Evolutionary conservation across 352 stramenopile genomes (phyloP), one percentile per base, ranked within the genome.

Genomic region (Globisporangium okanoganense): DNA sequence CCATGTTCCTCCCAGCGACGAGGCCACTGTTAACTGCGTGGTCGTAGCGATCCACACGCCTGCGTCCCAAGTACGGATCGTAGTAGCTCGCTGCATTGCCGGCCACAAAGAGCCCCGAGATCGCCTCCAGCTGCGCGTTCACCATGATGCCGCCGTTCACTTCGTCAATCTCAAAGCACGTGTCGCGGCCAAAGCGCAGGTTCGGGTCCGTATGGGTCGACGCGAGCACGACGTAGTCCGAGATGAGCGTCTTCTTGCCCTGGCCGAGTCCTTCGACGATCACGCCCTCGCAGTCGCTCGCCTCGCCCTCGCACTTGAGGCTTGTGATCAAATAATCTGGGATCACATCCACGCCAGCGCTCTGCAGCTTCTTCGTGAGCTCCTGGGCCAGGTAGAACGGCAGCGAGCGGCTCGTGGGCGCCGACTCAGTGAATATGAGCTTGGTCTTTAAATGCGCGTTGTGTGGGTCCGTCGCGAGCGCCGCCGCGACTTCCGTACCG

Each of bases 1-100:
- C 87, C 88, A 97, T 97, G 67, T 97, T 97, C 29, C 88, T 72
- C 1, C 88, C 90, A 2, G 90, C 92, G 14, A 88, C 75, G 3
- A 98, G 73, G 0, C 92, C 92, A 27, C 81, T 95, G 75, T 98
- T 98, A 16, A 98, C 87, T 2, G 90, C 89, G 61, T 97, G 90
- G 66, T 98, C 92, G 66, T 97, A 97, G 6, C 85, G 75, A 59
- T 97, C 90, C 20, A 97, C 85, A n/a, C 92, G 85, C 8, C 91
- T 75, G 20, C 90, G 69, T 0, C 90, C 91, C 43, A 98, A 54
- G 49, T 89, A 90, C 43, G 83, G 80, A 57, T 98, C 92, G 55
- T 82, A 97, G 70, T 97, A 98, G 45, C 85, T 96, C 1, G 92
- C 92, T 0, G 84, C 76, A 48, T 93, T 95, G 3, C 92, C 92